Evolutionary conservation across 352 stramenopile species (phyloP).

Genomic region (Phytophthora meadii): DNA sequence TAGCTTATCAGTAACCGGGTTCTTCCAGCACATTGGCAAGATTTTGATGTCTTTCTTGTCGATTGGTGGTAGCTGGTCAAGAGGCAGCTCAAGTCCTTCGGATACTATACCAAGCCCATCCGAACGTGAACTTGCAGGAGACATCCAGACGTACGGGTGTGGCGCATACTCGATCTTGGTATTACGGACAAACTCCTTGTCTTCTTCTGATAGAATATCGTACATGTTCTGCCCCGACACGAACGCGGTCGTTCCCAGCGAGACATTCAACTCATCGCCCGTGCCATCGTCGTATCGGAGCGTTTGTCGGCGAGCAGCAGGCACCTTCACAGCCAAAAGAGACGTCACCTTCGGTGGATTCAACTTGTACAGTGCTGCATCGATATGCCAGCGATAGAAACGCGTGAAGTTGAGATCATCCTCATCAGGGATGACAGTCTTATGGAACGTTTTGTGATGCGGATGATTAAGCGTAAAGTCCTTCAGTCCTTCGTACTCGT

Average conservation of each 20-base stretch:
- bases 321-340: conserved; percentile 35
- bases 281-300: conserved; percentile 41
- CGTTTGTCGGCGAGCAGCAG: conserved; percentile 30
- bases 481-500: conserved; percentile 41
- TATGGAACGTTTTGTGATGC: conserved; percentile 43
- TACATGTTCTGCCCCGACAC: conserved; percentile 44
- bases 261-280: conserved; percentile 31
- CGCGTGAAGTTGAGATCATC: conserved; percentile 39
- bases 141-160: conserved; percentile 46
- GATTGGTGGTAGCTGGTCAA: conserved; percentile 34
- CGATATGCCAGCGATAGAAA: conserved; percentile 46
- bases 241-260: conserved; percentile 36
- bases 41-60: conserved; percentile 39
- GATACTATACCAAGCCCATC: conserved; percentile 36
- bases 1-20: conserved; percentile 33
- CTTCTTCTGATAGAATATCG: conserved; percentile 29
- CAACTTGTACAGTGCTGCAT: conserved; percentile 34
- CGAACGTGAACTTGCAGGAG: conserved; percentile 32
- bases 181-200: conserved; percentile 38
- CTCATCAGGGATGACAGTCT: conserved; percentile 33
- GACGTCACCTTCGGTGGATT: conserved; percentile 40
- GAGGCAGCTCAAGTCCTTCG: conserved; percentile 32
- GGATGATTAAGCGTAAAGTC: conserved; percentile 41
- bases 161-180: conserved; percentile 40
- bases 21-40: conserved; percentile 43